Conservation (phyloP, 2,329 filamentous ascomycete species). For the Pseudogymnoascus sp. region DNA sequence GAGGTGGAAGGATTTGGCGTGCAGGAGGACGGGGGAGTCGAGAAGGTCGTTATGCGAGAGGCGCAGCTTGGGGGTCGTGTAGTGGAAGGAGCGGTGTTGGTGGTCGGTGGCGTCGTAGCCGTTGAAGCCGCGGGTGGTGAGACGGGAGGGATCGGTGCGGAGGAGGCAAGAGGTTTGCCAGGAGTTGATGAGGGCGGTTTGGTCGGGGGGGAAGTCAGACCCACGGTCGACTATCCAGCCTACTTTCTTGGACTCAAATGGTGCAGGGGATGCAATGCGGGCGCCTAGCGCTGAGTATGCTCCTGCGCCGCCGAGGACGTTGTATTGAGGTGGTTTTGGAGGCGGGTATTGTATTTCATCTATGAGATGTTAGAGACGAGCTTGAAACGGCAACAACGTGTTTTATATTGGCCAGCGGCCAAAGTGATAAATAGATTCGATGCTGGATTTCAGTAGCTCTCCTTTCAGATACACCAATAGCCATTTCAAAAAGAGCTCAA, state of each 20-base stretch:
- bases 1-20: constrained; percentile 74
- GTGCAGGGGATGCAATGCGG: constrained; percentile 69
- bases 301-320: constrained; percentile 83
- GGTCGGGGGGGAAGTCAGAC: constrained; percentile 67
- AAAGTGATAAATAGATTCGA: background rate
- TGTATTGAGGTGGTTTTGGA: constrained; percentile 56
- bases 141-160: constrained; percentile 53
- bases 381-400: background rate
- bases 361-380: constrained; percentile 31
- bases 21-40: constrained; percentile 50
- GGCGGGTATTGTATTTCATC: constrained; percentile 86
- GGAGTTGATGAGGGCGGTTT: constrained; percentile 55
- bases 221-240: constrained; percentile 91
- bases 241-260: constrained; percentile 52
- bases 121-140: constrained; percentile 90
- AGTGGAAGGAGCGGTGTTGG: constrained; percentile 70
- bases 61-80: constrained; percentile 77
- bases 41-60: constrained; percentile 63
- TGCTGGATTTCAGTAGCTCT: background rate
- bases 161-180: constrained; percentile 72
- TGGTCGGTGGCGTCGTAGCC: constrained; percentile 58
- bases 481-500: background rate
- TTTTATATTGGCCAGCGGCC: background rate
- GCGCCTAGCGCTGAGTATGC: constrained; percentile 82
- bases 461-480: background rate